Conservation (phyloP, 495 filamentous ascomycete genomes). For the Astrothelium subdiscretum region DNA sequence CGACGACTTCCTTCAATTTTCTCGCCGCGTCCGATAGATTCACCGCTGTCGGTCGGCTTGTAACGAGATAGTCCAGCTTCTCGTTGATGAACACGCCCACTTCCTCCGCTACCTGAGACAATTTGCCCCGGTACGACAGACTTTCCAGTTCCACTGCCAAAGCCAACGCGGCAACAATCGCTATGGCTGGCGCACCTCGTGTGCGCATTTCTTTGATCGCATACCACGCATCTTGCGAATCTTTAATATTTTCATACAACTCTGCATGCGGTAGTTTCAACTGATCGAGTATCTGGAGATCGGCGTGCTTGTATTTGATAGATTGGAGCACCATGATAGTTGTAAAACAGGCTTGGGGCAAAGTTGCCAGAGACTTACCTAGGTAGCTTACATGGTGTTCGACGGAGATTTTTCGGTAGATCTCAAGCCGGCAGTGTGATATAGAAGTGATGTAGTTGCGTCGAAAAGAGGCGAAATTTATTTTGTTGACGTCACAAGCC, state of each 20-base stretch:
- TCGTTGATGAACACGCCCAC: constrained; percentile 53
- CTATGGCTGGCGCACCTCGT: constrained; percentile 88
- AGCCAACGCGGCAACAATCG: constrained; percentile 85
- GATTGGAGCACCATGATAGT: constrained; percentile 58
- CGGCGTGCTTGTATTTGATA: constrained; percentile 70
- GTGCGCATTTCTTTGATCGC: constrained; percentile 92
- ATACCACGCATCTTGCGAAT: constrained; percentile 74
- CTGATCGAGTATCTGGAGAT: constrained; percentile 80
- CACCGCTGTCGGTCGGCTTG: constrained; percentile 84
- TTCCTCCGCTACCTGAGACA: constrained; percentile 41
- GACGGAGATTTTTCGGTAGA: neutral
- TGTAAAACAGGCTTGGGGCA: neutral
- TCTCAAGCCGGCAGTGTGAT: neutral
- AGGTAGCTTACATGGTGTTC: neutral
- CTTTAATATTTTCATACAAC: constrained; percentile 61
- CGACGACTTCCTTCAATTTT: constrained; percentile 55
- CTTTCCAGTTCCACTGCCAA: constrained; percentile 62
- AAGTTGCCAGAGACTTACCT: neutral
- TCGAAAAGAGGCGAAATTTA: neutral
- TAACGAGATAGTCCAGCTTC: constrained; percentile 71
- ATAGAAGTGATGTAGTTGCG: neutral
- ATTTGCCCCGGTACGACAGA: constrained; percentile 6
- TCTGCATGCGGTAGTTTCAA: constrained; percentile 78
- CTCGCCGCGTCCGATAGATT: constrained; percentile 82
- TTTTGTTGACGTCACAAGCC: neutral